phyloP scores from a whole-genome alignment of 1,284 basidiomycete genomes.

The Coniferiporia weirii region DNA sequence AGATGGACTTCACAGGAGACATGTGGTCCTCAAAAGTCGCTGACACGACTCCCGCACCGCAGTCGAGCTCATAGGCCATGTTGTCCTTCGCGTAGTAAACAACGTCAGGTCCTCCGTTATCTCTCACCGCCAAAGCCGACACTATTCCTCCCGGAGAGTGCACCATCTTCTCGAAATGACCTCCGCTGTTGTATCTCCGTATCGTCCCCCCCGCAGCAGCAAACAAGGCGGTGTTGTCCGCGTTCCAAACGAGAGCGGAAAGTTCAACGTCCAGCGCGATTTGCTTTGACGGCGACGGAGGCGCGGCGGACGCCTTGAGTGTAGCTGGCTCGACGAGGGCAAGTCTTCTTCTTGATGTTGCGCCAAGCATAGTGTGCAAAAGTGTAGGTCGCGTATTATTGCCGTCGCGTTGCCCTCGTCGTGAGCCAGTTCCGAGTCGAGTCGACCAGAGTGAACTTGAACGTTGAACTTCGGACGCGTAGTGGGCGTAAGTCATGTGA shows the following conservation, averaged over 20 bases:
- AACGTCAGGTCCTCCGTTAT: conserved; percentile 37
- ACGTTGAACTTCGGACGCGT: not conserved
- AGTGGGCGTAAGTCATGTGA: not conserved
- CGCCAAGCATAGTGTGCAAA: conserved; percentile 39
- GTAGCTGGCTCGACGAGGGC: conserved; percentile 40
- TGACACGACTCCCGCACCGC: conserved; percentile 43
- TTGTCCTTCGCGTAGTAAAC: conserved; percentile 40
- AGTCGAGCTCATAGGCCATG: conserved; percentile 60
- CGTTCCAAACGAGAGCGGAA: conserved; percentile 46
- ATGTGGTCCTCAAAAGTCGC: conserved; percentile 63
- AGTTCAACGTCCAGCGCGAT: conserved; percentile 35
- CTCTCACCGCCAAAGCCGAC: conserved; percentile 40
- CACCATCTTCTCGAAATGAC: conserved; percentile 38
- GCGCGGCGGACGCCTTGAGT: conserved; percentile 40
- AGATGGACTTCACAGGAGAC: conserved; percentile 41
- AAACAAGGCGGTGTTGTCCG: conserved; percentile 49
- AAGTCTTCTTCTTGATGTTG: conserved; percentile 39
- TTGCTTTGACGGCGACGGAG: conserved; percentile 33
- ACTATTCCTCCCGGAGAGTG: conserved; percentile 32
- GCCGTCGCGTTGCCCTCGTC: not conserved
- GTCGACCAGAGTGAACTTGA: too few relatives aligned
- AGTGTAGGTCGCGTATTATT: not conserved
- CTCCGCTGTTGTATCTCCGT: conserved; percentile 46
- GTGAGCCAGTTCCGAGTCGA: not conserved
- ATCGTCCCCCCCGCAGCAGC: conserved; percentile 43